Base-by-base conservation (phyloP, 1,284 basidiomycete genomes). In the Ustilago trichophora region DNA sequence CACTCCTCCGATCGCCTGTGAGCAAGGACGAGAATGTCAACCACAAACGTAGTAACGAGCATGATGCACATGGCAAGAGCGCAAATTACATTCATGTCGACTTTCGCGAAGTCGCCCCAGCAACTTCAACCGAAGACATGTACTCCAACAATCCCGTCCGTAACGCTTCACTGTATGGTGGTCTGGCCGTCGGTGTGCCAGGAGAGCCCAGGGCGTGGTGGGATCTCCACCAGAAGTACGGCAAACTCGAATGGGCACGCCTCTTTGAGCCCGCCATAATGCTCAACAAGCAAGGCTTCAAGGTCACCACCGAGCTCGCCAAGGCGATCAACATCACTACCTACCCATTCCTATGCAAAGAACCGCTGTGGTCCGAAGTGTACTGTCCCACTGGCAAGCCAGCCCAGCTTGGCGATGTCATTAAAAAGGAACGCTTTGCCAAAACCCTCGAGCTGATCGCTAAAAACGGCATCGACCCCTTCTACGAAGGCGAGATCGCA, bases 61-160 rank as follows among this genome's bases (percentile, higher is more conserved):
- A 52, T n/a, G 60, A 63, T 13, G 60, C 60, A 3, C 47, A 37
- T 25, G 51, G 48, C 38, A 45, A 50, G 36, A 52, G 73, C 12
- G 76, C 76, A 6, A 74, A 57, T 6, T 82, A 83, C 52, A 69
- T 80, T 22, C 77, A 78, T 26, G 78, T 84, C 27, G 83, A 84
- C 72, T 83, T 84, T 64, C 75, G 83, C 13, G 83, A 84, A 73
- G 80, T 76, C 4, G 76, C 78, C 68, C 83, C 83, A 0, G 81
- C 78, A 8, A 77, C 72, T 0, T 78, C 77, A 0, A 82, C 83
- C 47, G 75, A 79, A 52, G 80, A 80, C 11, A 83, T 83, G 74
- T 82, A 72, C 73, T 59, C 34, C 16, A 27, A 34, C 35, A 38
- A 60, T 49, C 33, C 75, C 24, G 42, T 70, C 62, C 21, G 60